phyloP scores from a whole-genome alignment of 2,329 filamentous ascomycete genomes.

The Diaporthe vaccinii region DNA sequence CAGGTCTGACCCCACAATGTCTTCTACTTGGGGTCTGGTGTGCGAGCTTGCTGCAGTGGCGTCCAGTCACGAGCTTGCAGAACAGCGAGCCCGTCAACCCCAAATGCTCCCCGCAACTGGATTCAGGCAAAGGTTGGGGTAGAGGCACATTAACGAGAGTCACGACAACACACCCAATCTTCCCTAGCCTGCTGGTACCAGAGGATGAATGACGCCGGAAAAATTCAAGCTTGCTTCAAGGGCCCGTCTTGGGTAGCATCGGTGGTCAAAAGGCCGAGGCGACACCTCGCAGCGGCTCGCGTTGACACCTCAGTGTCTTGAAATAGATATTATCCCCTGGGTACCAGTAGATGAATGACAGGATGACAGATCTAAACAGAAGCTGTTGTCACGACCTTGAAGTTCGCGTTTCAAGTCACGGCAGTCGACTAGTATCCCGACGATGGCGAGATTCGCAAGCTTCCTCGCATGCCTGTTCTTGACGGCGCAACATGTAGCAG shows the following conservation, averaged over 20 bases:
- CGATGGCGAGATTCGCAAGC: conserved; percentile 8
- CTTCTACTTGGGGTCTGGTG: background rate
- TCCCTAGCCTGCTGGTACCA: background rate
- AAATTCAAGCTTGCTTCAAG: background rate
- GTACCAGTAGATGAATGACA: background rate
- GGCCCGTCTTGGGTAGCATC: conserved; percentile 30
- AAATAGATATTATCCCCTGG: background rate
- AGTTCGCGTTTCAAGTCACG: background rate
- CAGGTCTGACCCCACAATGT: background rate
- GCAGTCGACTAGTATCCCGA: background rate
- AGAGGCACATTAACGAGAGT: background rate
- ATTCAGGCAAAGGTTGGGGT: conserved; percentile 4
- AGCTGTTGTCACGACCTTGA: background rate
- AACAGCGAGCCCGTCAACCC: background rate
- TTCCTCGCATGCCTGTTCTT: conserved; percentile 26
- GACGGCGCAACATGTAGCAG: conserved; percentile 27
- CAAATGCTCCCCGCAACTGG: background rate
- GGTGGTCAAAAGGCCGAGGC: conserved; percentile 29
- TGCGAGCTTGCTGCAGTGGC: background rate
- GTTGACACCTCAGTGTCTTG: background rate
- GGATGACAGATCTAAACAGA: background rate
- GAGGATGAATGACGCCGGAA: conserved; percentile 7
- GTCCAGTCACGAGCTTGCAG: conserved; percentile 11
- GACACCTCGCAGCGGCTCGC: background rate
- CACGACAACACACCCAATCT: background rate